phyloP scores from a whole-genome alignment of 306 rosid species.

The Castanopsis chinensis region DNA sequence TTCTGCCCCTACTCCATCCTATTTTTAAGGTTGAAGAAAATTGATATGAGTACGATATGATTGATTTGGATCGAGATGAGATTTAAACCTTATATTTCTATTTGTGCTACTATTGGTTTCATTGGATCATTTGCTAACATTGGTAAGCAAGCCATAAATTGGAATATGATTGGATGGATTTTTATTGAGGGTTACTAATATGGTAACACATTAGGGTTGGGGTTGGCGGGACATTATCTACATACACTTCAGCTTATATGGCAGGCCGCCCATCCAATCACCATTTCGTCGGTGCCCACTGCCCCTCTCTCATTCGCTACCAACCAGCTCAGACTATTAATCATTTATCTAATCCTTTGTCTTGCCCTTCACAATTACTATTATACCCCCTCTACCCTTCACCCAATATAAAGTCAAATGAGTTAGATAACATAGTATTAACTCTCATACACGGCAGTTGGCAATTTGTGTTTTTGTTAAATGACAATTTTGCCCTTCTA shows the following conservation, averaged over 20 bases:
- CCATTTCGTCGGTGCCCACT: slow-evolving; percentile 65
- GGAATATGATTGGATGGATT: not conserved
- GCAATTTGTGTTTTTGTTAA: not conserved
- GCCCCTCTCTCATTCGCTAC: slow-evolving; percentile 30
- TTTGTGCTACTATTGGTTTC: too few species aligned
- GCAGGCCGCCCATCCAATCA: slow-evolving; percentile 65
- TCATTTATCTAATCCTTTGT: slow-evolving; percentile 20
- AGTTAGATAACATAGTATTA: not conserved
- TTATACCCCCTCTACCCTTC: slow-evolving; percentile 30
- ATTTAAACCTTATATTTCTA: too few species aligned
- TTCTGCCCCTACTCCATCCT: too few species aligned
- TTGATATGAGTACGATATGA: too few species aligned
- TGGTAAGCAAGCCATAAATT: not conserved
- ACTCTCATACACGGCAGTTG: not conserved
- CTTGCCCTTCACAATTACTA: not conserved
- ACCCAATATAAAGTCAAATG: not conserved
- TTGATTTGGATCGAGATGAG: too few species aligned
- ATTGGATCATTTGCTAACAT: not conserved
- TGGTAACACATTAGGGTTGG: slow-evolving; percentile 3
- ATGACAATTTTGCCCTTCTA: slow-evolving; percentile 25
- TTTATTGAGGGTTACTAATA: too few species aligned
- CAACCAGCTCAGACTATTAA: slow-evolving; percentile 51
- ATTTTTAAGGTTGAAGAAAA: too few species aligned
- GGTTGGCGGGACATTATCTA: slow-evolving; percentile 46
- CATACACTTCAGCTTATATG: slow-evolving; percentile 2